Conservation (phyloP, 2,329 filamentous ascomycete genomes). For the Aspergillus tubingensis region DNA sequence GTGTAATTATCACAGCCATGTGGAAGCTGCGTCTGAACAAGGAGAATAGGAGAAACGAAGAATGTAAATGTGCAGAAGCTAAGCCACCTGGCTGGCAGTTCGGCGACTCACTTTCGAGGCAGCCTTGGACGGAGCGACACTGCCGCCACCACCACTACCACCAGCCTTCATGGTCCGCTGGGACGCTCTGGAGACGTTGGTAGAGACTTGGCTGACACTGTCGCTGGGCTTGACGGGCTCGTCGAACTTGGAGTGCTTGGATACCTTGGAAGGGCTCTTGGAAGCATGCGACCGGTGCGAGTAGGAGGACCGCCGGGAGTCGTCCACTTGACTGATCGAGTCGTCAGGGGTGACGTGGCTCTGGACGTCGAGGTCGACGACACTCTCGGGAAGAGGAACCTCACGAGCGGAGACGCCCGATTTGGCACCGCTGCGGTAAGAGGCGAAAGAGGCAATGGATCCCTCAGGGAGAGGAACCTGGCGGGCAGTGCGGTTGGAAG, state of each 20-base stretch:
- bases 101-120: constrained; percentile 33
- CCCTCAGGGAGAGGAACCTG: constrained; percentile 40
- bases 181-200: constrained; percentile 28
- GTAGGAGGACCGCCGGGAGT: constrained; percentile 29
- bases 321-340: constrained; percentile 70
- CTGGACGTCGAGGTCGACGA: constrained; percentile 37
- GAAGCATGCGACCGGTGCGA: constrained; percentile 31
- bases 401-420: constrained; percentile 27
- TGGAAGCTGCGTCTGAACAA: neutral
- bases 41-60: neutral
- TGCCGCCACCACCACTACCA: constrained; percentile 24
- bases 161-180: constrained; percentile 36
- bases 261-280: constrained; percentile 28
- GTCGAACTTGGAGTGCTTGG: constrained; percentile 39
- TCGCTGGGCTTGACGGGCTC: constrained; percentile 42
- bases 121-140: constrained; percentile 23
- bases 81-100: constrained; percentile 31
- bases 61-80: constrained; percentile 5
- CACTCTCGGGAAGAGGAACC: constrained; percentile 36
- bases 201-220: constrained; percentile 44
- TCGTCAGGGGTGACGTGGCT: constrained; percentile 74
- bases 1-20: neutral
- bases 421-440: constrained; percentile 28
- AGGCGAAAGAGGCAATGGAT: constrained; percentile 28
- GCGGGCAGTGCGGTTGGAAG: constrained; percentile 38